Percentiles rank a stretch among this genome's conserved stretches.
These are phyloP conservation scores for Exophiala oligosperma DNA, from an alignment of 2,329 filamentous ascomycete species.

Conservation along the genomic window DNA sequence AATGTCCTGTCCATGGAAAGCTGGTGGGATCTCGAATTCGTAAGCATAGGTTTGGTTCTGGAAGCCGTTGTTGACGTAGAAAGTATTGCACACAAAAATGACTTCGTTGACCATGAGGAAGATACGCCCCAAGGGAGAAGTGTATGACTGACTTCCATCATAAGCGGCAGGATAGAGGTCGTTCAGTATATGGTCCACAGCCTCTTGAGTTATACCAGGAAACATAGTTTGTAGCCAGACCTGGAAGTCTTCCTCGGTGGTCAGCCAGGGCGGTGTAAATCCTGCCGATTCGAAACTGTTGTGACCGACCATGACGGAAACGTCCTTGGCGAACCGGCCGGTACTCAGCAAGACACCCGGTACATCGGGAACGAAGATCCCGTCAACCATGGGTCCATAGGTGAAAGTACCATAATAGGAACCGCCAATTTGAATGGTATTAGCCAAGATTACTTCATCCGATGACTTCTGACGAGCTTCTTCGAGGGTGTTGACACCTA, in stretches of 20 bases:
- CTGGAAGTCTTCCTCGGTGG: constrained; percentile 29
- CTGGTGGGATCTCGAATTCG: constrained; percentile 54
- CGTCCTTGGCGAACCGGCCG: constrained; percentile 45
- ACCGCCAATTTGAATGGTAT: constrained; percentile 42
- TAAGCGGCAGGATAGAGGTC: constrained; percentile 55
- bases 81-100: constrained; percentile 54
- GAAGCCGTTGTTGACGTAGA: constrained; percentile 53
- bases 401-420: constrained; percentile 44
- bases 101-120: constrained; percentile 45
- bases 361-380: constrained; percentile 48
- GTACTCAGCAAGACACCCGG: constrained; percentile 45
- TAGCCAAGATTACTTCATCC: constrained; percentile 43
- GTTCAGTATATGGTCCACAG: constrained; percentile 46
- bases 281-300: constrained; percentile 44
- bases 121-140: constrained; percentile 43
- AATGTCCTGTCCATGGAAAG: constrained; percentile 54
- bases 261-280: constrained; percentile 40
- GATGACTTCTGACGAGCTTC: constrained; percentile 46
- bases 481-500: constrained; percentile 46
- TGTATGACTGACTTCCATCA: constrained; percentile 50
- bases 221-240: constrained; percentile 27
- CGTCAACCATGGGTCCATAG: constrained; percentile 51
- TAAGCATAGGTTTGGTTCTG: constrained; percentile 54
- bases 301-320: constrained; percentile 49
- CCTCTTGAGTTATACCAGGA: constrained; percentile 28